phyloP scores from a whole-genome alignment of 2,329 filamentous ascomycete species.

The Penicillium sp. region DNA sequence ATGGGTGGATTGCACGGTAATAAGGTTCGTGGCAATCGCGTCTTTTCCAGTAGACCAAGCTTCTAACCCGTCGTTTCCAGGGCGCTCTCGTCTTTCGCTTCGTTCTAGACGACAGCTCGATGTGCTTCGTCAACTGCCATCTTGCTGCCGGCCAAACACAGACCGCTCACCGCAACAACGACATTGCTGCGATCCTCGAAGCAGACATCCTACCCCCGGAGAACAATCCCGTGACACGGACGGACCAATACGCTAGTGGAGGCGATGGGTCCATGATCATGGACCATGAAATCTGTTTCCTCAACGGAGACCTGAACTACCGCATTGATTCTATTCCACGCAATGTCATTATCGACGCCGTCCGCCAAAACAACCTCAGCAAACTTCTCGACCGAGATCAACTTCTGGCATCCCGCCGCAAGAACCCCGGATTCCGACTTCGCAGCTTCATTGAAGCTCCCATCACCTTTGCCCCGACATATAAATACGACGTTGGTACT shows the following conservation, averaged over 20 bases:
- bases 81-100: constrained; percentile 90
- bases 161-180: constrained; percentile 85
- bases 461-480: constrained; percentile 90
- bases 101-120: constrained; percentile 82
- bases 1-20: constrained; percentile 95
- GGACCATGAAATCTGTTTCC: constrained; percentile 93
- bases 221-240: constrained; percentile 59
- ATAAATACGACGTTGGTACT: constrained; percentile 96
- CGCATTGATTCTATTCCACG: constrained; percentile 96
- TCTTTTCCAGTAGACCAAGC: background rate
- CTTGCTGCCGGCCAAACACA: constrained; percentile 88
- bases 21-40: constrained; percentile 52
- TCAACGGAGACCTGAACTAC: constrained; percentile 97
- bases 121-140: constrained; percentile 98
- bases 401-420: constrained; percentile 77
- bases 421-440: constrained; percentile 83
- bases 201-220: constrained; percentile 67
- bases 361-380: constrained; percentile 71
- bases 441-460: constrained; percentile 85
- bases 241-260: constrained; percentile 81
- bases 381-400: constrained; percentile 93
- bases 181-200: constrained; percentile 85
- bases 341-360: constrained; percentile 80
- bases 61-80: constrained; percentile 29
- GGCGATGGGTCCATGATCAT: constrained; percentile 92